Percentiles rank a stretch among this genome's conserved stretches.
phyloP scores from a whole-genome alignment of 805 yeast genomes.

The Candida jianshihensis region DNA sequence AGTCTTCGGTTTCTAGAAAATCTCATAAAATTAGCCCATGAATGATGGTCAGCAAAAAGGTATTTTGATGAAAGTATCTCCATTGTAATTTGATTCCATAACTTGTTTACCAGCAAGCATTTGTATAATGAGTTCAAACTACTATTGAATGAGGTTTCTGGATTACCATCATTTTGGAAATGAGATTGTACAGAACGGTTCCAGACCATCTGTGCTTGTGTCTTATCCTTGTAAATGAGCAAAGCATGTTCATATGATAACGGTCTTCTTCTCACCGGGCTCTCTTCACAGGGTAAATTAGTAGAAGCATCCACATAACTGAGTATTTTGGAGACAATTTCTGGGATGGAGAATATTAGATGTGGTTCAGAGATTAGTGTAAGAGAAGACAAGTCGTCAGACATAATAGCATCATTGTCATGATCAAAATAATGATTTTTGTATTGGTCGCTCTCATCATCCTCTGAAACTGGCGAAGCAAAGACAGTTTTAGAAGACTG shows the following conservation, averaged over 20 bases:
- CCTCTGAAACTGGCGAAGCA: slow-evolving; percentile 14
- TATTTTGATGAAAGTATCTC: slow-evolving; percentile 50
- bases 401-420: slow-evolving; percentile 1
- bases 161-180: slow-evolving; percentile 14
- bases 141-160: slow-evolving; percentile 7
- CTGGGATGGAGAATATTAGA: slow-evolving; percentile 65
- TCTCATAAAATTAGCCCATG: slow-evolving; percentile 37
- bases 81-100: slow-evolving; percentile 53
- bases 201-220: slow-evolving; percentile 41
- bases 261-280: slow-evolving; percentile 62
- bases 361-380: slow-evolving; percentile 6
- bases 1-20: too few relatives aligned
- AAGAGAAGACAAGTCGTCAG: slow-evolving; percentile 8
- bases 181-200: slow-evolving; percentile 19
- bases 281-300: slow-evolving; percentile 51
- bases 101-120: slow-evolving; percentile 62
- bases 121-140: slow-evolving; percentile 35
- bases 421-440: neutral
- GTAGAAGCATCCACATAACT: slow-evolving; percentile 51
- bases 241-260: slow-evolving; percentile 62
- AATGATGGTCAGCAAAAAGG: slow-evolving; percentile 42
- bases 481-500: neutral
- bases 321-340: slow-evolving; percentile 57
- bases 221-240: slow-evolving; percentile 51
- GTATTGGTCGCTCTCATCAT: neutral